Evolutionary conservation across 139 green algal species (phyloP), one percentile per base, ranked within the genome.

Genomic region (Coelastrella sp.): DNA sequence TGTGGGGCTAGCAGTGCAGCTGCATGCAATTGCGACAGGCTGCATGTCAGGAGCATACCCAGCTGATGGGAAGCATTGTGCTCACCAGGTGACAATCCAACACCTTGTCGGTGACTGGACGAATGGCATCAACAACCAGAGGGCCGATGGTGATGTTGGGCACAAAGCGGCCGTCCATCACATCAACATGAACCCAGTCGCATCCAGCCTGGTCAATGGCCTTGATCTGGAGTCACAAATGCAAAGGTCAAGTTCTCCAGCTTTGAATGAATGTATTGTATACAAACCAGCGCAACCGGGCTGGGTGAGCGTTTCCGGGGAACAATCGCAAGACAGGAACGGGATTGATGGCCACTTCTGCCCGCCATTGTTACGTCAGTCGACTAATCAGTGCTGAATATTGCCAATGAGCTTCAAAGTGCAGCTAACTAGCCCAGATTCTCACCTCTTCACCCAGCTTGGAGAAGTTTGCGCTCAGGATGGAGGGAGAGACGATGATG

Each of bases 111-210:
- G 97, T 99, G 13, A 99, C 85, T 11, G 96, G 96, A 76, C 97
- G 94, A 25, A 99, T 79, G 9, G 97, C 97, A 82, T 99, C 96
- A 15, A 99, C 96, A 9, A 99, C 90, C 41, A 99, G 91, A 4
- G 97, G 97, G 32, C 97, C 97, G 81, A 99, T 99, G 74, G 97
- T 99, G 94, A 99, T 99, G 94, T 99, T 99, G 62, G 96, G 97
- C 78, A 99, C 97, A 87, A 99, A 99, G 87, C 96, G 94, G 69
- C 96, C 96, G 81, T 99, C 96, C 94, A 96, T 96, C 50, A 99
- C 97, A 81, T 99, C 97, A 7, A 99, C 90, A 88, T 99, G 97
- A 2, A 99, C 92, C 97, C 97, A 99, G 59, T 99, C 96, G 72
- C 88, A 94, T 45, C 97, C 97, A 35, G 96, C 96, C 87, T 97